phyloP scores from a whole-genome alignment of 768 basidiomycete species.

The Agrocybe chaxingu region DNA sequence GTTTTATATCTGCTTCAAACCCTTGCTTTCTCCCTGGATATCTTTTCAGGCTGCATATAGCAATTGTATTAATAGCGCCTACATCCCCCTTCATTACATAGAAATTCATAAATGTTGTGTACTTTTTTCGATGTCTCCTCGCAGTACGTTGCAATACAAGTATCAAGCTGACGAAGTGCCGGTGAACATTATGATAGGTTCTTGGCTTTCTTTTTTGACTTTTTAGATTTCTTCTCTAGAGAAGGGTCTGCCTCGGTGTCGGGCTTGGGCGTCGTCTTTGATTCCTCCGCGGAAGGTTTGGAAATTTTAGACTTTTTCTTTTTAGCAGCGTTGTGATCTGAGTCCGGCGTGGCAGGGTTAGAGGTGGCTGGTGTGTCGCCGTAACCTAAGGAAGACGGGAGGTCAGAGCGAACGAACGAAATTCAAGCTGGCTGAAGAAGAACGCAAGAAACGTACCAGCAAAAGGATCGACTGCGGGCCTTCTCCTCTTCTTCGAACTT shows the following conservation, averaged over 20 bases:
- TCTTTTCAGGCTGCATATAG: no score
- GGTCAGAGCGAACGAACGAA: background rate
- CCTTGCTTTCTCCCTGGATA: no score
- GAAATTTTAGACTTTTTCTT: background rate
- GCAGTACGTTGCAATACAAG: background rate
- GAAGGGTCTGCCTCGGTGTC: conserved; percentile 2
- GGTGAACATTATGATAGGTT: conserved; percentile 14
- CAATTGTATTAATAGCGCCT: no score
- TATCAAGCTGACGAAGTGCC: background rate
- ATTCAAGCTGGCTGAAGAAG: background rate
- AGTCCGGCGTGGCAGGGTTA: background rate
- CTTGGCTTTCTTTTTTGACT: conserved; percentile 31
- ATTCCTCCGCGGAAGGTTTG: conserved; percentile 5
- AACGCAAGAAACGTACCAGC: conserved; percentile 39
- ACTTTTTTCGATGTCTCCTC: no score
- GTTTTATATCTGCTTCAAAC: no score
- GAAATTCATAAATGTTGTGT: no score
- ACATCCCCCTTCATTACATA: no score
- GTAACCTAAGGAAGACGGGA: conserved; percentile 25
- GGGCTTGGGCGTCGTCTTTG: conserved; percentile 1
- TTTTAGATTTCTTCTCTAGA: conserved; percentile 24
- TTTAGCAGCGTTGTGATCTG: no score
- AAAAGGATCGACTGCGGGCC: conserved; percentile 61
- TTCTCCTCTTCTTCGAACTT: conserved; percentile 39
- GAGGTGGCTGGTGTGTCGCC: conserved; percentile 21